Evolutionary conservation across 2,329 filamentous ascomycete genomes (phyloP).

Genomic region (Acrocalymma vagum): DNA sequence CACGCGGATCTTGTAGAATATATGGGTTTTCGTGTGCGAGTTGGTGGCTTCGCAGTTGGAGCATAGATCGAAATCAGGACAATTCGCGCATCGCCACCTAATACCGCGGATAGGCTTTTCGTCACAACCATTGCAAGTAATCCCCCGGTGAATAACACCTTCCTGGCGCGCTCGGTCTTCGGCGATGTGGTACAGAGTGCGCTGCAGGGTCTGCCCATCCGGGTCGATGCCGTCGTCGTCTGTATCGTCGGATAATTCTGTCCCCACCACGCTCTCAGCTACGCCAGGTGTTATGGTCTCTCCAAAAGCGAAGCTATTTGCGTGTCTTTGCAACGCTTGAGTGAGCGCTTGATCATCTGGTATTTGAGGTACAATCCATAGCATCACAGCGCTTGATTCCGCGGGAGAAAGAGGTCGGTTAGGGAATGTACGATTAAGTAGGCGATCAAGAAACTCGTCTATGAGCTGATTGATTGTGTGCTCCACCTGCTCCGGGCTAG

Average conservation of each 20-base stretch:
- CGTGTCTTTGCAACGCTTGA: slow-evolving; percentile 33
- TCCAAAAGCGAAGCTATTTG: slow-evolving; percentile 16
- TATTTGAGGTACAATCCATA: slow-evolving; percentile 25
- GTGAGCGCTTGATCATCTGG: slow-evolving; percentile 21
- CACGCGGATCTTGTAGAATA: slow-evolving; percentile 95
- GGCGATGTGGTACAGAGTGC: slow-evolving; percentile 87
- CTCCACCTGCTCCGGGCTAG: slow-evolving; percentile 27
- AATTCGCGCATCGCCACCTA: slow-evolving; percentile 94
- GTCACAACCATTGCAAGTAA: slow-evolving; percentile 89
- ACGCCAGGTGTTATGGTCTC: slow-evolving; percentile 19
- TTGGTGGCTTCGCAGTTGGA: slow-evolving; percentile 85
- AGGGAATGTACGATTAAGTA: slow-evolving; percentile 32
- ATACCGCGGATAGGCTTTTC: slow-evolving; percentile 90
- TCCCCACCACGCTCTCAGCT: slow-evolving; percentile 42
- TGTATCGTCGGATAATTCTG: slow-evolving; percentile 43
- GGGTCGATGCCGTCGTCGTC: slow-evolving; percentile 50
- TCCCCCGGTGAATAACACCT: slow-evolving; percentile 85
- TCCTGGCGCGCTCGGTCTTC: slow-evolving; percentile 87
- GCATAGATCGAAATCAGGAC: slow-evolving; percentile 94
- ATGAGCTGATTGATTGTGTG: slow-evolving; percentile 31
- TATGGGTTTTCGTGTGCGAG: slow-evolving; percentile 85
- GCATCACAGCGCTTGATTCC: slow-evolving; percentile 27
- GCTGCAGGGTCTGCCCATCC: slow-evolving; percentile 81
- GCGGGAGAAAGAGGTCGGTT: slow-evolving; percentile 22
- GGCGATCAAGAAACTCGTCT: slow-evolving; percentile 38